Base-by-base conservation (phyloP, 352 stramenopile species). In the Aphanomyces cochlioides region DNA sequence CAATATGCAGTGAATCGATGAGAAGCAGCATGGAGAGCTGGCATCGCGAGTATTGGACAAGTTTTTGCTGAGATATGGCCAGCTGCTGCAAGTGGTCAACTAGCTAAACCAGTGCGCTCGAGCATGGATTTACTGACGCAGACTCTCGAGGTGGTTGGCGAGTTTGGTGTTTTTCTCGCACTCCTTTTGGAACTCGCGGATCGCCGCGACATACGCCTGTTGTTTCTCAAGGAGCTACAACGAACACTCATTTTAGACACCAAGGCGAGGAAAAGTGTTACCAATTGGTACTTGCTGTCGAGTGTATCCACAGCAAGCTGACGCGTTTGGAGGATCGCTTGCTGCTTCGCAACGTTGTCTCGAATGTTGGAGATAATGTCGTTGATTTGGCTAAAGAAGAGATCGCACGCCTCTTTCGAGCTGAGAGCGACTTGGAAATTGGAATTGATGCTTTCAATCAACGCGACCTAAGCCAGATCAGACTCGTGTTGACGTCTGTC, bases 181-280 rank as follows among this genome's bases (percentile, higher is more conserved):
- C 60, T 96, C 89, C 7, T 87, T 84, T 66, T 97, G 89, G 65
- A 97, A 96, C 41, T 93, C 82, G 2, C 85, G 85, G 21, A 97
- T 90, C 8, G 88, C 83, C 47, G 89, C 86, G 47, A 94, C 83
- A 67, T 96, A 97, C 67, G 74, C 75, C 8, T 89, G 81, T 47
- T 96, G 87, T 17, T 88, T 84, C 37, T 88, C 81, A 5, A 95
- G 76, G 47, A 90, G 72, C 56, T 83, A 70, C 6, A 13, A 15
- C 1, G 0, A 63, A 10, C 60, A 10, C 40, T 10, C 53, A 2
- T 38, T 1, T 12, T 13, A 10, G 7, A 34, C 15, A 13, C 53
- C 41, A 53, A 53, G 45, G 7, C 21, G 47, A 7, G 7, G 36
- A 19, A 59, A n/a, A 63, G 1, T 15, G 7, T 21, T 61, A 70